A percentile compares a stretch with the other conserved stretches of the same genome.
Evolutionary conservation across 768 basidiomycete species (phyloP).

Genomic region (Russula brevipes): DNA sequence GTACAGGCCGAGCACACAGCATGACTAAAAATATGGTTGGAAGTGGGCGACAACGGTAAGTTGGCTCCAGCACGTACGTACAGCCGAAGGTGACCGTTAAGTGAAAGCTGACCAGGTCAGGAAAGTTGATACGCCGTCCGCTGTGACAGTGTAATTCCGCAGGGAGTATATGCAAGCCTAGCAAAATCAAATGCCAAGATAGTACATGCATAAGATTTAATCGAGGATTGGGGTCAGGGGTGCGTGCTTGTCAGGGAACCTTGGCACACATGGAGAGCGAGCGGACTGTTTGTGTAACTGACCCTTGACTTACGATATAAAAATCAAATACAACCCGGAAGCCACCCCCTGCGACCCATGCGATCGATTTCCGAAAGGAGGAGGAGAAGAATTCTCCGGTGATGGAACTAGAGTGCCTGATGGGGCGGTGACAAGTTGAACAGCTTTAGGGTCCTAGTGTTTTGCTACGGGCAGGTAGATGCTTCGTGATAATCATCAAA

Average conservation of each 20-base stretch:
- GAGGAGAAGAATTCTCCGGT: background rate
- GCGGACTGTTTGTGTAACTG: background rate
- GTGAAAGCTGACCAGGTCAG: slow-evolving; percentile 3
- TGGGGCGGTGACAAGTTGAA: slow-evolving; percentile 4
- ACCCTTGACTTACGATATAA: slow-evolving; percentile 7
- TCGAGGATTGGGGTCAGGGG: slow-evolving; percentile 1
- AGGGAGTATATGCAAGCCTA: background rate
- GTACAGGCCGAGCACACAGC: background rate
- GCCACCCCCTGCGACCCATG: slow-evolving; percentile 6
- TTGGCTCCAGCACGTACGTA: slow-evolving; percentile 7
- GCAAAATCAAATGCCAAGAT: slow-evolving; percentile 9
- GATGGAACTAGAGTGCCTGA: slow-evolving; percentile 4
- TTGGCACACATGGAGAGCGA: background rate
- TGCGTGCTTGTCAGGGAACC: background rate
- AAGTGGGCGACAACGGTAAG: background rate
- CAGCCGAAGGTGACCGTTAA: background rate
- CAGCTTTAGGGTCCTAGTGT: slow-evolving; percentile 3
- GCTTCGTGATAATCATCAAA: slow-evolving; percentile 15
- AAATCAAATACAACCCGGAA: slow-evolving; percentile 7
- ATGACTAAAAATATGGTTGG: background rate
- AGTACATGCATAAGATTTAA: slow-evolving; percentile 6
- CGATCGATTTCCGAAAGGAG: slow-evolving; percentile 14
- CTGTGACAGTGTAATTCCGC: background rate
- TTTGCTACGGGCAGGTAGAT: slow-evolving; percentile 4
- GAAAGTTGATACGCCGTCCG: slow-evolving; percentile 11